A percentile compares a stretch with the other conserved stretches of the same genome.
Evolutionary conservation across 768 basidiomycete genomes (phyloP).

Genomic region (Pleurotus djamor): DNA sequence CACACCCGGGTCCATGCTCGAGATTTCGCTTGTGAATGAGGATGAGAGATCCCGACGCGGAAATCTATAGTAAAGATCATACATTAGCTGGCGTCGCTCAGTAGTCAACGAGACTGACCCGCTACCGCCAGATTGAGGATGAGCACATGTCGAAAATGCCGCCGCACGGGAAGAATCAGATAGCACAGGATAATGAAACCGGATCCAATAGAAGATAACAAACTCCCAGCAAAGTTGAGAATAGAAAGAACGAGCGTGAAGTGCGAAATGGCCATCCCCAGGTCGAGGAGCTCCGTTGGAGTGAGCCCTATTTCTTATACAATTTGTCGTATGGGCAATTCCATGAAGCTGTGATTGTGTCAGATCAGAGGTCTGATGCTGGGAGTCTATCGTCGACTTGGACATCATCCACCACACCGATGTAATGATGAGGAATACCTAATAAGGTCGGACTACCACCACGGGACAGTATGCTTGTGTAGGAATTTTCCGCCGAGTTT

Average conservation of each 20-base stretch:
- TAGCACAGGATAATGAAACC: constrained; percentile 12
- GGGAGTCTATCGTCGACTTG: no score
- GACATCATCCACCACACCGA: no score
- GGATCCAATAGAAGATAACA: constrained; percentile 8
- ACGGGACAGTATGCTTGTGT: no score
- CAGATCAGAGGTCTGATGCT: no score
- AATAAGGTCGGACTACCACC: no score
- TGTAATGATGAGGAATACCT: no score
- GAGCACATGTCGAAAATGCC: constrained; percentile 11
- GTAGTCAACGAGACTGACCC: not conserved
- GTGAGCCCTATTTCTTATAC: no score
- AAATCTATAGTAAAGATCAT: constrained; percentile 7
- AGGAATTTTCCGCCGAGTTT: no score
- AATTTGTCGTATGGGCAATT: no score
- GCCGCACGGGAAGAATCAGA: constrained; percentile 6
- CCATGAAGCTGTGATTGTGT: no score
- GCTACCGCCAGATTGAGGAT: constrained; percentile 11
- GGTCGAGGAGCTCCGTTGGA: no score
- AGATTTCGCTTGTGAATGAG: not conserved
- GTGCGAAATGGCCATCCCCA: not conserved
- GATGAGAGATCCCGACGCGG: constrained; percentile 12
- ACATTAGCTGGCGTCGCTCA: not conserved
- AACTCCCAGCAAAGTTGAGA: constrained; percentile 6
- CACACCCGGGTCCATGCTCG: not conserved
- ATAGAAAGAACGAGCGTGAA: not conserved